Conservation (phyloP, 139 green algal species). For the Picochlorum sp. region DNA sequence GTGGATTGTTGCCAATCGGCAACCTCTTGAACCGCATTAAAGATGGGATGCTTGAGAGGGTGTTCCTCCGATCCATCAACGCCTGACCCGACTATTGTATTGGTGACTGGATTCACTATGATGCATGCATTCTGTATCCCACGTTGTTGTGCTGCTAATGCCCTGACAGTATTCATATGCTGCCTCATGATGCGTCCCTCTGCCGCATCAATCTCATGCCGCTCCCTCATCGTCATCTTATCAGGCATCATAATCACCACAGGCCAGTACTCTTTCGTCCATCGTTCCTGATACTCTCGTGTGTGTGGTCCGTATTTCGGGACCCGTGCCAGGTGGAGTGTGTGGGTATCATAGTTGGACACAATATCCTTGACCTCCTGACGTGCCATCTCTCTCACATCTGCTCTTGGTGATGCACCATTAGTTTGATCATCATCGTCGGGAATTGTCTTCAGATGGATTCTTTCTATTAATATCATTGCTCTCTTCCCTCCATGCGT, state of each 20-base stretch:
- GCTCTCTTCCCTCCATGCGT: background rate
- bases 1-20: slow-evolving; percentile 42
- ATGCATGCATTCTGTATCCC: slow-evolving; percentile 45
- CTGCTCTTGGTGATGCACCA: too few species aligned
- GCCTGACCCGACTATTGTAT: slow-evolving; percentile 12
- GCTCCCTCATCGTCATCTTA: background rate
- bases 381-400: too few species aligned
- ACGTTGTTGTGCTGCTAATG: slow-evolving; percentile 8
- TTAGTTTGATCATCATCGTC: too few species aligned
- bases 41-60: slow-evolving; percentile 69
- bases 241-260: slow-evolving; percentile 55
- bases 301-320: slow-evolving; percentile 38
- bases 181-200: slow-evolving; percentile 26
- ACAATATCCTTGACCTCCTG: background rate
- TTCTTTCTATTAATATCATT: background rate
- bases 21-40: slow-evolving; percentile 55
- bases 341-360: background rate
- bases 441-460: background rate
- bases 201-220: background rate
- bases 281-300: slow-evolving; percentile 45
- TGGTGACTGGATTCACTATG: slow-evolving; percentile 47
- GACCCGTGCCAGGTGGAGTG: slow-evolving; percentile 25
- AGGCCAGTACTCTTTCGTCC: slow-evolving; percentile 55
- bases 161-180: slow-evolving; percentile 39
- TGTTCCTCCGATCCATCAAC: slow-evolving; percentile 21